Conservation (phyloP, 192 early-diverging fungal species). For the Backusella sp. region DNA sequence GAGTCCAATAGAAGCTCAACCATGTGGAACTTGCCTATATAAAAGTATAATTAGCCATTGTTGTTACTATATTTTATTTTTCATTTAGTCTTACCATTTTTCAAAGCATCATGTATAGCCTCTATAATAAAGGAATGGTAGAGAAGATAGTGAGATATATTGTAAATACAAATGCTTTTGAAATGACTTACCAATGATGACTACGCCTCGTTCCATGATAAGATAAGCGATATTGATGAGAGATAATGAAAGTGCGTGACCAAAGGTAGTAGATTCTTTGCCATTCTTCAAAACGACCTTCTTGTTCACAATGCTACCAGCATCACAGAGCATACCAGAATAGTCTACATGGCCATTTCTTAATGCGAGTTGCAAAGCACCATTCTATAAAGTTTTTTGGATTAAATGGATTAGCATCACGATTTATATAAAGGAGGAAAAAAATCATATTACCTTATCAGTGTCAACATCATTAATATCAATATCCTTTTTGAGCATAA, state of each 20-base stretch:
- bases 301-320: conserved; percentile 32
- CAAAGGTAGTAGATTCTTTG: conserved; percentile 26
- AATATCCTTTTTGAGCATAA: conserved; percentile 32
- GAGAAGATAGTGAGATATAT: not conserved
- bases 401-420: not conserved
- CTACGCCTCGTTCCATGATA: conserved; percentile 43
- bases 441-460: conserved; percentile 27
- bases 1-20: conserved; percentile 38
- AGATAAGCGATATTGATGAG: conserved; percentile 51
- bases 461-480: conserved; percentile 25
- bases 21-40: conserved; percentile 47
- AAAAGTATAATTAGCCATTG: not conserved
- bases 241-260: conserved; percentile 36
- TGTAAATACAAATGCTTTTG: not conserved
- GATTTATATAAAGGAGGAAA: not conserved
- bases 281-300: conserved; percentile 35
- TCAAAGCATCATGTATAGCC: conserved; percentile 37
- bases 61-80: not conserved
- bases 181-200: conserved; percentile 24
- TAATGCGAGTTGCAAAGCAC: conserved; percentile 44
- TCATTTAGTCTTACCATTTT: conserved; percentile 23
- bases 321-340: conserved; percentile 44
- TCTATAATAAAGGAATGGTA: conserved; percentile 1
- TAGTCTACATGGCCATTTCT: conserved; percentile 43
- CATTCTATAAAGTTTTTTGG: conserved; percentile 30